phyloP scores from a whole-genome alignment of 2,329 filamentous ascomycete genomes.

The Apiospora saccharicola region DNA sequence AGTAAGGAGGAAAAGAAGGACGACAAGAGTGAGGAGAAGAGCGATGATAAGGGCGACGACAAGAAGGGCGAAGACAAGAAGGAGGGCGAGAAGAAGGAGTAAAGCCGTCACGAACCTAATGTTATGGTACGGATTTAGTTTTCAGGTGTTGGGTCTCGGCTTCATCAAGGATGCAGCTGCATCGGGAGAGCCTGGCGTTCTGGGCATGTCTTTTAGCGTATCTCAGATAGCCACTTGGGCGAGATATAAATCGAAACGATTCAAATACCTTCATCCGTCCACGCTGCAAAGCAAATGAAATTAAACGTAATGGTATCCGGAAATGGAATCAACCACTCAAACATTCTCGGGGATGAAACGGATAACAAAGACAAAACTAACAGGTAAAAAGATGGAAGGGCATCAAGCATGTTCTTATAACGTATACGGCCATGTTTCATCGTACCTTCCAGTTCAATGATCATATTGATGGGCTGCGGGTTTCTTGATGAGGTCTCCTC shows the following conservation, averaged over 20 bases:
- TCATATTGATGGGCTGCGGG: too few relatives aligned
- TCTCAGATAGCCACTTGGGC: neutral
- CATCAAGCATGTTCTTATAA: too few relatives aligned
- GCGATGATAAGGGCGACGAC: slow-evolving; percentile 48
- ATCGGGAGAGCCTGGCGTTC: slow-evolving; percentile 19
- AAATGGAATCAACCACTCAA: too few relatives aligned
- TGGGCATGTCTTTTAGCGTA: neutral
- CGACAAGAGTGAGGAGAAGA: slow-evolving; percentile 25
- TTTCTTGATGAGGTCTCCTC: too few relatives aligned
- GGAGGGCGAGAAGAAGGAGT: slow-evolving; percentile 3
- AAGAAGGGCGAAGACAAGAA: slow-evolving; percentile 27
- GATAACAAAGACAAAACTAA: too few relatives aligned
- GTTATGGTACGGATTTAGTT: neutral
- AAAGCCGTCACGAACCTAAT: neutral
- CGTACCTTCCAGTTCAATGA: too few relatives aligned
- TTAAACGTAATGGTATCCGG: too few relatives aligned
- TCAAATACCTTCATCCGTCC: neutral
- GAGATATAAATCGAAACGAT: neutral
- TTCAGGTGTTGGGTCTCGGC: slow-evolving; percentile 21
- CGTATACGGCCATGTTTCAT: too few relatives aligned
- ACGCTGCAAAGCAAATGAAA: too few relatives aligned
- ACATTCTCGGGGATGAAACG: too few relatives aligned
- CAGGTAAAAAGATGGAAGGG: too few relatives aligned
- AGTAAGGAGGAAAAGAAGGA: slow-evolving; percentile 35
- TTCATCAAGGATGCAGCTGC: slow-evolving; percentile 17